Conservation (phyloP, 805 yeast species). For the Monosporozyma aquatica region DNA sequence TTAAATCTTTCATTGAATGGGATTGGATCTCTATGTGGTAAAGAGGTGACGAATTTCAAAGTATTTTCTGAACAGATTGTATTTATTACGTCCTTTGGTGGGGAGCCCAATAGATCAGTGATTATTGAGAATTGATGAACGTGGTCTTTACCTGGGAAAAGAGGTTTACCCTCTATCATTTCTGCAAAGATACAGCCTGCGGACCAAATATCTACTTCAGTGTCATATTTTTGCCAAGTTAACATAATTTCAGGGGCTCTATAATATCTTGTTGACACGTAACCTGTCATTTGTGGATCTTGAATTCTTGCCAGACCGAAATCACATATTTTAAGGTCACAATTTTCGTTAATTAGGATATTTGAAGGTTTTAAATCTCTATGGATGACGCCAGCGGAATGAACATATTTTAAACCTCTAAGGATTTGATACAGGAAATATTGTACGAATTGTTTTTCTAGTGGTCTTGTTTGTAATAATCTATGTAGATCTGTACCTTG, state of each 20-base stretch:
- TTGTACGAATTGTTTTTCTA: slow-evolving; percentile 93
- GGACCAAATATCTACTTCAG: slow-evolving; percentile 96
- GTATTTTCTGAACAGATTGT: slow-evolving; percentile 96
- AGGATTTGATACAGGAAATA: slow-evolving; percentile 91
- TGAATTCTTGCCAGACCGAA: slow-evolving; percentile 94
- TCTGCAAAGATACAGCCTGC: slow-evolving; percentile 97
- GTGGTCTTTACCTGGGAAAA: slow-evolving; percentile 97
- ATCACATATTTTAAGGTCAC: slow-evolving; percentile 86
- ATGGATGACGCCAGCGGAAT: slow-evolving; percentile 86
- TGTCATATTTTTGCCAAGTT: slow-evolving; percentile 96
- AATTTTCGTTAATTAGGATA: slow-evolving; percentile 78
- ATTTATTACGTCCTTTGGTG: slow-evolving; percentile 91
- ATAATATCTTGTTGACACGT: slow-evolving; percentile 90
- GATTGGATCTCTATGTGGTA: slow-evolving; percentile 88
- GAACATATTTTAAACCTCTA: slow-evolving; percentile 82
- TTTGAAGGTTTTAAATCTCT: slow-evolving; percentile 82
- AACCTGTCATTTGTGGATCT: slow-evolving; percentile 99
- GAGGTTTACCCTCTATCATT: slow-evolving; percentile 94
- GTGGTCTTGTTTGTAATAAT: slow-evolving; percentile 81
- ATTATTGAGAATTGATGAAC: slow-evolving; percentile 96
- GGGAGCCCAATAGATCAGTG: slow-evolving; percentile 92
- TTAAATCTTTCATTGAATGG: slow-evolving; percentile 65
- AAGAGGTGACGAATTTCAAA: slow-evolving; percentile 81
- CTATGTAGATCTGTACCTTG: slow-evolving; percentile 96
- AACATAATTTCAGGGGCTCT: slow-evolving; percentile 98